phyloP scores from a whole-genome alignment of 176 grass and related monocot species.

The Aegilops speltoides region DNA sequence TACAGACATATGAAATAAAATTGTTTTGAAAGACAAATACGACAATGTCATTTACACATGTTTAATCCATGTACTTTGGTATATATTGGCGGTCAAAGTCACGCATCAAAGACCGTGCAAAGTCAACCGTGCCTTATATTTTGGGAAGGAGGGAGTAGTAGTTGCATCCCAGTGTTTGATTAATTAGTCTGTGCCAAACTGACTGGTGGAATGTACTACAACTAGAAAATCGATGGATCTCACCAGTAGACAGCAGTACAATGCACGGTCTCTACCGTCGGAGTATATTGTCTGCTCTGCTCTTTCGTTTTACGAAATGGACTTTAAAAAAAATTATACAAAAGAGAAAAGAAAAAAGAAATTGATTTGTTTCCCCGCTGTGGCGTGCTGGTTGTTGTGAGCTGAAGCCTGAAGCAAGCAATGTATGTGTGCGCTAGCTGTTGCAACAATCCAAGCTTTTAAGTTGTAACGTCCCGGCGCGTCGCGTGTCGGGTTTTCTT shows the following conservation, averaged over 20 bases:
- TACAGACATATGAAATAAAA: no score
- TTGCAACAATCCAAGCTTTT: background rate
- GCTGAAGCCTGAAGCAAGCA: conserved; percentile 22
- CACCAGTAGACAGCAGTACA: background rate
- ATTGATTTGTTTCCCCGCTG: background rate
- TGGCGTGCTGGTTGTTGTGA: background rate
- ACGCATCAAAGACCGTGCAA: no score
- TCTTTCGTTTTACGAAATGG: no score
- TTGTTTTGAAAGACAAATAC: no score
- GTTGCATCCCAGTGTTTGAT: background rate
- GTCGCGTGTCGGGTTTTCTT: background rate
- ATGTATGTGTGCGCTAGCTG: conserved; percentile 14
- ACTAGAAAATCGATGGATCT: background rate
- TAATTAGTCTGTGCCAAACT: background rate
- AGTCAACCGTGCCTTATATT: no score
- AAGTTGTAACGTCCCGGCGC: conserved; percentile 13
- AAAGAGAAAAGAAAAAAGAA: background rate
- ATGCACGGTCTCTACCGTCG: no score
- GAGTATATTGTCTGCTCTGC: no score
- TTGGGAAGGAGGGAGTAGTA: no score
- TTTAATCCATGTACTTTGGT: no score
- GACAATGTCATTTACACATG: no score
- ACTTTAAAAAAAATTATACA: no score
- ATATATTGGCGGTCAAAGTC: no score
- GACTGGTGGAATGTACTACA: background rate